Evolutionary conservation across 106 monocot species (phyloP).

Genomic region (Dioscorea zingiberensis): DNA sequence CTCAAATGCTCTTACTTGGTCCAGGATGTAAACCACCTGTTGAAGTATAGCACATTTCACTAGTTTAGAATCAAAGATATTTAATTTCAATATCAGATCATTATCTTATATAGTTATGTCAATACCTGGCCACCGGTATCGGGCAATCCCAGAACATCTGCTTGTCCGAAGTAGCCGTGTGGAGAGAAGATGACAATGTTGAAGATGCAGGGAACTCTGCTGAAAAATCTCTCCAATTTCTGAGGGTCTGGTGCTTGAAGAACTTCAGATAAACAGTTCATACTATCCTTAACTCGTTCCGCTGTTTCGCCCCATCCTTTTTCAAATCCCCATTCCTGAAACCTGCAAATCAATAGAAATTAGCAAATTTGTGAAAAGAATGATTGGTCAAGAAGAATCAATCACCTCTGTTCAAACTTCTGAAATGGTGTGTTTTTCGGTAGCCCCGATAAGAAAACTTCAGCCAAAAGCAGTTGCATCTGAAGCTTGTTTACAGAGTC

Average conservation of each 20-base stretch:
- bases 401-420: slow-evolving; percentile 84
- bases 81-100: neutral
- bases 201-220: slow-evolving; percentile 65
- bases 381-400: too few relatives aligned
- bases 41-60: neutral
- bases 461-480: slow-evolving; percentile 68
- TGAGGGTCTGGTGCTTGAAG: slow-evolving; percentile 81
- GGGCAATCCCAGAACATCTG: slow-evolving; percentile 89
- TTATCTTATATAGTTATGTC: too few relatives aligned
- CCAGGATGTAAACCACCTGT: slow-evolving; percentile 91
- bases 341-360: slow-evolving; percentile 26
- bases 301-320: slow-evolving; percentile 96
- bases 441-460: slow-evolving; percentile 57
- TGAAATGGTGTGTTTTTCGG: slow-evolving; percentile 67
- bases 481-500: slow-evolving; percentile 83
- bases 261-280: slow-evolving; percentile 76
- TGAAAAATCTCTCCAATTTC: slow-evolving; percentile 81
- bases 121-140: slow-evolving; percentile 96
- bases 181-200: slow-evolving; percentile 83
- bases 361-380: too few relatives aligned
- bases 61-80: too few relatives aligned
- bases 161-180: slow-evolving; percentile 95
- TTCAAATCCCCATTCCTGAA: slow-evolving; percentile 88
- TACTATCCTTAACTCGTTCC: slow-evolving; percentile 61
- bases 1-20: slow-evolving; percentile 91